Percentiles rank a stretch among this genome's conserved stretches.
These are phyloP conservation scores for Zygoascus sp. DNA, from an alignment of 1,139 yeast genomes.

Conservation along the genomic window DNA sequence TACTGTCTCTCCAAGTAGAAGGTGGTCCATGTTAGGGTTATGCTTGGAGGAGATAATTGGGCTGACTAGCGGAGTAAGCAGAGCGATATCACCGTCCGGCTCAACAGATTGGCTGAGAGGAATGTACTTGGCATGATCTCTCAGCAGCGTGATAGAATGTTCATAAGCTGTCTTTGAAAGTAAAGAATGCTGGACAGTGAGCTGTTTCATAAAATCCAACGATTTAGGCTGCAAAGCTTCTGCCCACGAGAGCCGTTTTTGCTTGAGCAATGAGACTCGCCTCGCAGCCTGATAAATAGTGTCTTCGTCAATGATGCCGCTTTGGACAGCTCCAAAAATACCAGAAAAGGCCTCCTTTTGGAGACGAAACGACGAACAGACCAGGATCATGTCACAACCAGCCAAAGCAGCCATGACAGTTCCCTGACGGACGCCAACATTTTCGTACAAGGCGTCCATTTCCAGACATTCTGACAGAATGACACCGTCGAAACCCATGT, in stretches of 20 bases:
- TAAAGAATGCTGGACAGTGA: conserved; percentile 44
- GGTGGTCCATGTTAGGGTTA: conserved; percentile 25
- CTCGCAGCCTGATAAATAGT: conserved; percentile 41
- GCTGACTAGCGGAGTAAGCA: conserved; percentile 51
- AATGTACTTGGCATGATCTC: conserved; percentile 51
- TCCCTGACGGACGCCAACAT: conserved; percentile 64
- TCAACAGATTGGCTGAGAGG: conserved; percentile 48
- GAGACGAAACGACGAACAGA: conserved; percentile 53
- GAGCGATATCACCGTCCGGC: conserved; percentile 38
- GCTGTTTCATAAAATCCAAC: conserved; percentile 31
- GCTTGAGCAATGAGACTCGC: conserved; percentile 47
- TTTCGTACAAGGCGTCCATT: conserved; percentile 59
- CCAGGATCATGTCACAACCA: conserved; percentile 63
- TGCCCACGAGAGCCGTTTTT: conserved; percentile 45
- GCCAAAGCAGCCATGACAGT: conserved; percentile 59
- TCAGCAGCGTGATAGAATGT: conserved; percentile 50
- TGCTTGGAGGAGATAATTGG: conserved; percentile 38
- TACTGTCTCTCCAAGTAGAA: conserved; percentile 54
- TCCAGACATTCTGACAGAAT: conserved; percentile 64
- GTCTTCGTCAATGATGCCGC: conserved; percentile 51
- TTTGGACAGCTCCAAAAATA: conserved; percentile 48
- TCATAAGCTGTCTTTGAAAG: conserved; percentile 49
- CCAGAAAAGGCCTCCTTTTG: conserved; percentile 60
- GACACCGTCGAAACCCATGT: conserved; percentile 53
- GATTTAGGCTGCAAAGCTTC: conserved; percentile 40